A percentile compares a stretch with the other conserved stretches of the same genome.
Evolutionary conservation across 2,329 filamentous ascomycete genomes (phyloP).

Genomic region (Cyanodermella asteris): DNA sequence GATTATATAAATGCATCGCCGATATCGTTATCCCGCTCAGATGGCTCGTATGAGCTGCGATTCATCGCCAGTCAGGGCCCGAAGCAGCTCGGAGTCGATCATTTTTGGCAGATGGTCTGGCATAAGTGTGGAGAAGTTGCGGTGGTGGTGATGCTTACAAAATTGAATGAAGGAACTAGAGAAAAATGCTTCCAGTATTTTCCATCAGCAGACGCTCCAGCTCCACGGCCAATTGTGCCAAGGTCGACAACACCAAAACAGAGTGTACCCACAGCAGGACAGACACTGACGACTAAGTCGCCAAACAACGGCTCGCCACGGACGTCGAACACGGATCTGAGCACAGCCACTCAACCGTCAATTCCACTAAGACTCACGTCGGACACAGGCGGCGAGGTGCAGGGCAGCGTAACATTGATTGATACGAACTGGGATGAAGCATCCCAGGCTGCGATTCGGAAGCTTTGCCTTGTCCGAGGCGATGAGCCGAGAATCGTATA

Average conservation of each 20-base stretch:
- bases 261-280: too few relatives aligned
- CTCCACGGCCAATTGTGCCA: conserved; percentile 10
- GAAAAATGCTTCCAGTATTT: conserved; percentile 88
- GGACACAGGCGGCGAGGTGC: too few relatives aligned
- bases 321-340: conserved; percentile 2
- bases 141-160: conserved; percentile 87
- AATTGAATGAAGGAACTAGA: conserved; percentile 52
- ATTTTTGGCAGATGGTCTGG: conserved; percentile 92
- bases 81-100: conserved; percentile 49
- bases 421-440: conserved; percentile 31
- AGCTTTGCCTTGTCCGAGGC: conserved; percentile 33
- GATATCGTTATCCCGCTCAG: too few relatives aligned
- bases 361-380: too few relatives aligned
- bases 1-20: conserved; percentile 73
- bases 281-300: too few relatives aligned
- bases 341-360: too few relatives aligned
- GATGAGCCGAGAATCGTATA: conserved; percentile 43
- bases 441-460: conserved; percentile 48
- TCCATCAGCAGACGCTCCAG: conserved; percentile 31
- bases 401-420: conserved; percentile 43
- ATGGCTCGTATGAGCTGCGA: too few relatives aligned
- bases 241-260: conserved; percentile 10
- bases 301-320: conserved; percentile 2
- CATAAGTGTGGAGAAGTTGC: conserved; percentile 54
- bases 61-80: conserved; percentile 50